These are phyloP conservation scores for Penicillium sp. DNA, from an alignment of 2,329 filamentous ascomycete genomes.

Conservation along the genomic window DNA sequence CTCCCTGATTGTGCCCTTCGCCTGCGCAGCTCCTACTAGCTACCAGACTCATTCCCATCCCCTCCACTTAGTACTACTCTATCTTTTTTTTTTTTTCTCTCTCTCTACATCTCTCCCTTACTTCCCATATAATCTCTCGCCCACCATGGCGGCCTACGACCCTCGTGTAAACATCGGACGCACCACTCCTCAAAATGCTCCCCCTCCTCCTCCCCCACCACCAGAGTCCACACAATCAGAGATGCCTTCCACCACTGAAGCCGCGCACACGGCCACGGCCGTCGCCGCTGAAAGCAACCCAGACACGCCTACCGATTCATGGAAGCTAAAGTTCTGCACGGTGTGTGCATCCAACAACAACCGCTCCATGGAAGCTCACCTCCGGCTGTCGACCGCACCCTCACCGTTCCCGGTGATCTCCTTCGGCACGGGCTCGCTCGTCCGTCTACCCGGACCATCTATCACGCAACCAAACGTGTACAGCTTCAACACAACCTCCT, in stretches of 20 bases:
- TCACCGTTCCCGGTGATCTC: conserved; percentile 95
- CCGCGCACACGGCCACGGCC: conserved; percentile 19
- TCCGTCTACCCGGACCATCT: conserved; percentile 86
- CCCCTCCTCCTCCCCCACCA: conserved; percentile 55
- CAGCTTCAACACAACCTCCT: conserved; percentile 95
- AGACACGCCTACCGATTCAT: conserved; percentile 57
- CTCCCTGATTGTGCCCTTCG: conserved; percentile 42
- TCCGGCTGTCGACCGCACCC: conserved; percentile 79
- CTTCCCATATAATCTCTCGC: conserved; percentile 10
- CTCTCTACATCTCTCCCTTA: conserved; percentile 20
- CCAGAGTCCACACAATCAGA: conserved; percentile 23
- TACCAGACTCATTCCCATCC: conserved; percentile 1
- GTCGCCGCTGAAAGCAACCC: conserved; percentile 15
- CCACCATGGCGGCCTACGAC: conserved; percentile 52
- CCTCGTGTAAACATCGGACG: conserved; percentile 55
- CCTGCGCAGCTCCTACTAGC: conserved; percentile 8
- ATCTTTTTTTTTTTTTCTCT: conserved; percentile 12
- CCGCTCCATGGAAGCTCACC: conserved; percentile 99
- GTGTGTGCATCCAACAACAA: conserved; percentile 99
- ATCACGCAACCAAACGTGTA: conserved; percentile 97
- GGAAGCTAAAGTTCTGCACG: conserved; percentile 94
- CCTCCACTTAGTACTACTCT: conserved; percentile 16
- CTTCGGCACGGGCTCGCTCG: conserved; percentile 93
- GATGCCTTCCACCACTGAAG: conserved; percentile 23
- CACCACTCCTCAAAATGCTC: conserved; percentile 45